Base-by-base conservation (phyloP, 2,329 filamentous ascomycete species). In the Pyrenophora tritici-repentis region DNA sequence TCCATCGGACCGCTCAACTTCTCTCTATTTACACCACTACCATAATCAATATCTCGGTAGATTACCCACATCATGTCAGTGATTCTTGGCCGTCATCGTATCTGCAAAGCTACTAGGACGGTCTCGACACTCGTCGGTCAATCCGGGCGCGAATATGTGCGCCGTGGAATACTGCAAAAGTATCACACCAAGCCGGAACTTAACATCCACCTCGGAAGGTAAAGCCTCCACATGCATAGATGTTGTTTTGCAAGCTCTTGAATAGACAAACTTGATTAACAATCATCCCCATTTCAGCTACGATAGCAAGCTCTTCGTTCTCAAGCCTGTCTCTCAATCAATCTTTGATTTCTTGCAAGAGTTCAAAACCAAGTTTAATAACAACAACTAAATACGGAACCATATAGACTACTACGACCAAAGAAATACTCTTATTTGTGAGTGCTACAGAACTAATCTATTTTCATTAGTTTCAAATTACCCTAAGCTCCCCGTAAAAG, bases 401-500 rank as follows among this genome's bases (percentile, higher is more conserved):
- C 34, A 18, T 36, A 6, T 36, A 4, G 34, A 36, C 14, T 16
- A 36, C 13, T 16, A 8, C 14, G 34, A 18, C 14, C 14, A 36
- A 9, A n/a, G 16, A 6, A 36, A 3, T n/a, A 36, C 6, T 17
- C 34, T 36, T 9, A 14, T 36, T 3, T 36, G 18, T 14, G 34
- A 36, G 16, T 36, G 6, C 14, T 18, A 18, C 34, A 36, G 18
- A 36, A 10, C 16, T 3, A 42, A 51, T 46, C 41, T 51, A 36
- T 35, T 51, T 18, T 26, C 41, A 37, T 39, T 51, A 26, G 48
- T 51, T 37, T 36, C 45, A 42, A 46, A 46, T 33, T 51, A 51
- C 20, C 48, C 36, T 31, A 18, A 42, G 32, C 41, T 46, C 31
- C 37, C 42, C 29, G n/a, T 51, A 18, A 37, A 35, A 37, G 48